Evolutionary conservation across 176 grass and related monocot genomes (phyloP).

Genomic region (Tillandsia leiboldiana): DNA sequence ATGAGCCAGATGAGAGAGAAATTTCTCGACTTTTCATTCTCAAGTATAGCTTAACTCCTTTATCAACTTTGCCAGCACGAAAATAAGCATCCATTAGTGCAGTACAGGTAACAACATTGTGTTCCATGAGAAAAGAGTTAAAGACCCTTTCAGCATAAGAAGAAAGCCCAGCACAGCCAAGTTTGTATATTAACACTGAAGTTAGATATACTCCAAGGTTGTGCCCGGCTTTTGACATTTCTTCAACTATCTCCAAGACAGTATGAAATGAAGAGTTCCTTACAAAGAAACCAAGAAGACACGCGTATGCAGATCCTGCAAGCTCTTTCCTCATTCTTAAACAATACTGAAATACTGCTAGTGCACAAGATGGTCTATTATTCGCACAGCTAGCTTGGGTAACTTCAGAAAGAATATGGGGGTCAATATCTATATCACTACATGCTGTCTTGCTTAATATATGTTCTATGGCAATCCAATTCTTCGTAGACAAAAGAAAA

Average conservation of each 20-base stretch:
- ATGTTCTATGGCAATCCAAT: constrained; percentile 44
- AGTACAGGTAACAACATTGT: constrained; percentile 52
- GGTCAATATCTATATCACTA: constrained; percentile 39
- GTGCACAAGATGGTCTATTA: constrained; percentile 41
- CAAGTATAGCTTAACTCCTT: constrained; percentile 30
- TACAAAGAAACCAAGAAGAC: constrained; percentile 55
- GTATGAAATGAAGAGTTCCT: constrained; percentile 36
- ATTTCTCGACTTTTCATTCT: constrained; percentile 41
- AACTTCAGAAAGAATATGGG: constrained; percentile 39
- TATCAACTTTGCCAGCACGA: constrained; percentile 44
- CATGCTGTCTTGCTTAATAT: constrained; percentile 25
- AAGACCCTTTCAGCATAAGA: constrained; percentile 40
- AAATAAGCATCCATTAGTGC: constrained; percentile 58
- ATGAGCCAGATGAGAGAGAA: constrained; percentile 40
- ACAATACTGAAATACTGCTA: constrained; percentile 31
- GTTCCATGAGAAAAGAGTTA: constrained; percentile 35
- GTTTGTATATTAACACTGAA: constrained; percentile 46
- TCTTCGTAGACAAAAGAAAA: constrained; percentile 38
- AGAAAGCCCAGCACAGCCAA: constrained; percentile 42
- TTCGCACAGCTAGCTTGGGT: constrained; percentile 40
- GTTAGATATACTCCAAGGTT: constrained; percentile 55
- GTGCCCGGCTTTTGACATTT: constrained; percentile 40
- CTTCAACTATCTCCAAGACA: constrained; percentile 38
- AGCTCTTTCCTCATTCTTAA: constrained; percentile 34
- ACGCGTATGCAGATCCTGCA: constrained; percentile 43